Evolutionary conservation across 805 yeast species (phyloP), one percentile per base, ranked within the genome.

Genomic region (Debaryomyces castellii): DNA sequence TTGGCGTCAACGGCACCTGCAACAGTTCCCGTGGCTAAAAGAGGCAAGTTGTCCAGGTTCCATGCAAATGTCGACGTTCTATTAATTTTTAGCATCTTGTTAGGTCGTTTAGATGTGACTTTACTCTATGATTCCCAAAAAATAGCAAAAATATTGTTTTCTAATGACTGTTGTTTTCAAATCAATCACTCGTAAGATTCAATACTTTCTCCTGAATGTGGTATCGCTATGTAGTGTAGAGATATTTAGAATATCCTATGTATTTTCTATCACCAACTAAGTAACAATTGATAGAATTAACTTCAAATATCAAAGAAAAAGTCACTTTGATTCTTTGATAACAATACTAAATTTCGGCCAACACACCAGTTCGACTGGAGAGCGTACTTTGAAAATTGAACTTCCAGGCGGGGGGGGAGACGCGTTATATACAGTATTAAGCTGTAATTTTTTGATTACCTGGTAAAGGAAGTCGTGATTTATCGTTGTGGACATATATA

Each of bases 41-140:
- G 67, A 14, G 97, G 97, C 50, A 82, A 68, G 35, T 74, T 64
- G 54, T 81, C 87, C 52, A 83, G 80, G 39, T 96, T 88, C 97
- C 98, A 92, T 37, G 98, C 96, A 70, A 94, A 89, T n/a, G 96
- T 84, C 43, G 97, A 91, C 11, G 97, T 88, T 55, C 89, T 78
- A 51, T 81, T 75, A 59, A 89, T 82, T 69, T 89, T 89, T 57
- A 89, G 92, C 91, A 85, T 84, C 14, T 18, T 36, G n/a, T 32
- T 24, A 14, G 16, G 12, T 8, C 16, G 18, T 14, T 14, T 30
- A 14, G 14, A 16, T 30, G 20, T 16, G 14, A 14, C 7, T 16
- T 30, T 16, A 14, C 20, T 8, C n/a, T 3, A 20, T 14, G 18
- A 30, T 16, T 30, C 14, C 20, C 33, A 30, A 30, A 30, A 16